phyloP scores from a whole-genome alignment of 257 asterid genomes.

The Solanum etuberosum region DNA sequence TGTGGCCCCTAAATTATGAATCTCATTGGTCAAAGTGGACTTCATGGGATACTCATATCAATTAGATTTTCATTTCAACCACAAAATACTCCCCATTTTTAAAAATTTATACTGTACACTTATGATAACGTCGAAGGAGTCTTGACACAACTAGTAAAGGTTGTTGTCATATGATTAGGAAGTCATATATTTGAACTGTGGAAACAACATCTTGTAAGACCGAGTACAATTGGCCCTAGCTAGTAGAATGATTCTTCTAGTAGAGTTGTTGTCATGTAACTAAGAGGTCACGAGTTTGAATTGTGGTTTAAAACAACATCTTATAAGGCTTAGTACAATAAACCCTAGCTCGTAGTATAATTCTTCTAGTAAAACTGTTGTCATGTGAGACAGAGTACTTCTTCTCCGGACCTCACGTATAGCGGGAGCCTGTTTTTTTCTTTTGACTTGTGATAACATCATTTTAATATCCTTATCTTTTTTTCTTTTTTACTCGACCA shows the following conservation, averaged over 20 bases:
- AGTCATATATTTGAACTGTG: too few species aligned
- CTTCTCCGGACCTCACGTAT: neutral
- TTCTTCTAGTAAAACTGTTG: neutral
- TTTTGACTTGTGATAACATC: neutral
- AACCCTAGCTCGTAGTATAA: neutral
- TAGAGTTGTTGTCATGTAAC: neutral
- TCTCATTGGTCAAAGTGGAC: conserved; percentile 5
- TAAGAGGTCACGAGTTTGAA: neutral
- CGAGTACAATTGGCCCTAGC: neutral
- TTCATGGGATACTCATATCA: conserved; percentile 13
- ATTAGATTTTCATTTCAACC: conserved; percentile 17
- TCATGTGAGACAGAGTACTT: neutral
- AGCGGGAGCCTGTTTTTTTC: neutral
- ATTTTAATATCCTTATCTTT: neutral
- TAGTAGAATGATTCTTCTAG: neutral
- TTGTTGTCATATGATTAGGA: neutral
- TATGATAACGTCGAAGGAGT: neutral
- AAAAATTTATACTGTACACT: neutral
- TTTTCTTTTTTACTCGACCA: neutral
- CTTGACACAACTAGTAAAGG: neutral
- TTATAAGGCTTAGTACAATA: neutral
- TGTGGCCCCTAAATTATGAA: neutral
- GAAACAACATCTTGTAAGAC: neutral
- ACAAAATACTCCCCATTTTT: conserved; percentile 1
- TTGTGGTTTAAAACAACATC: neutral